Base-by-base conservation (phyloP, 148 eudicot species). In the Fagopyrum tataricum region DNA sequence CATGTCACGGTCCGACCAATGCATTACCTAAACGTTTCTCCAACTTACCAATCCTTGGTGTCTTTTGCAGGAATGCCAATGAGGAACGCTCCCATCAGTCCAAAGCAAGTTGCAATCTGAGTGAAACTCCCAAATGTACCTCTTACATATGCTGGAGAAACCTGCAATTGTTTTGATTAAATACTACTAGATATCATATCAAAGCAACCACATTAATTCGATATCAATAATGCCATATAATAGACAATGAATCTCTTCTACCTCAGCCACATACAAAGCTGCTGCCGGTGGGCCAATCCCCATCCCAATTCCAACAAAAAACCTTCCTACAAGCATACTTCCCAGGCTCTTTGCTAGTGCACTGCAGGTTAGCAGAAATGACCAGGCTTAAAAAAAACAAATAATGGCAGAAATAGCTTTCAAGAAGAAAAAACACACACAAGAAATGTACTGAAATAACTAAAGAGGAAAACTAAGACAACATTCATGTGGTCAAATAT, bases 101-200 rank as follows among this genome's bases (percentile, higher is more conserved):
- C 98, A 58, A 94, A 80, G 71, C 97, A 94, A 70, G 93, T 87
- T 62, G 97, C 89, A 76, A 94, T 91, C 75, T 94, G 98, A 49
- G 88, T 82, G 75, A 94, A 82, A 83, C 98, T 89, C 51, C 97
- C 98, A 78, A 88, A 94, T 70, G 98, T 91, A 76, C 98, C 98
- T 79, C 98, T 85, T 51, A 91, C 88, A 83, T 81, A 86, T 56
- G 93, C 82, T 67, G 97, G 98, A 70, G 98, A 89, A 73, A 91
- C 92, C 97, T 94, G 85, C 61, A 74, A 81, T 77, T 31, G 37
- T 46, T 18, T 67, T 43, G 14, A 24, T 43, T 6, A 75, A 61
- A 23, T 37, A 64, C 66, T 59, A 74, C 67, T 26, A 55, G 75
- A 24, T 46, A 76, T 44, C 20, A 13, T 46, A 76, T 44, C 20